A percentile compares a stretch with the other conserved stretches of the same genome.
Conservation (phyloP, 768 basidiomycete genomes). For the Daedaleopsis sinensis region DNA sequence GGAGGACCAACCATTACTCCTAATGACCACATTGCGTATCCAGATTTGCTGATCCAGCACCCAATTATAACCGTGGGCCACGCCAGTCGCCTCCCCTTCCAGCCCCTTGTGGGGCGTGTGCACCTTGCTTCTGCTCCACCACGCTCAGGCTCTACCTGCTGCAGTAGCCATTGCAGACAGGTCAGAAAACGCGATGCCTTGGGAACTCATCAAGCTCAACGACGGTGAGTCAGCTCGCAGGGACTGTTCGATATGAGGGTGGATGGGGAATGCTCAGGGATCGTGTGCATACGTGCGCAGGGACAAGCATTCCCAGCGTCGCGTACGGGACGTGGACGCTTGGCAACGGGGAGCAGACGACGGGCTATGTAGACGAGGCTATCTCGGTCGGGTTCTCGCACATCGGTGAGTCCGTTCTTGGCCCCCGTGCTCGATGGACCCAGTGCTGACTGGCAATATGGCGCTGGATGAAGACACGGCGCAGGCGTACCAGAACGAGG, state of each 20-base stretch:
- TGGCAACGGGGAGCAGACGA: slow-evolving; percentile 56
- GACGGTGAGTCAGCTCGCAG: slow-evolving; percentile 45
- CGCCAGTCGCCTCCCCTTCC: background rate
- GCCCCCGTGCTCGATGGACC: background rate
- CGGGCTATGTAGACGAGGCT: slow-evolving; percentile 63
- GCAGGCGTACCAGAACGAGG: slow-evolving; percentile 62
- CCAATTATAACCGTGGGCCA: background rate
- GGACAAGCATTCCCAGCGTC: slow-evolving; percentile 49
- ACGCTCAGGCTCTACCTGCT: background rate
- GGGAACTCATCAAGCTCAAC: slow-evolving; percentile 59
- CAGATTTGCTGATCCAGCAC: background rate
- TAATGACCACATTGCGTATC: background rate
- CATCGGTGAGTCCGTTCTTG: slow-evolving; percentile 47
- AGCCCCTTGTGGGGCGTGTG: background rate
- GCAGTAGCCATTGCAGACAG: background rate
- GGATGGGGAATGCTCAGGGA: background rate
- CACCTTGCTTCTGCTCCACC: background rate
- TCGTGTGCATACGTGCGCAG: slow-evolving; percentile 29
- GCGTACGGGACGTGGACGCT: slow-evolving; percentile 69
- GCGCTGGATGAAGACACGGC: slow-evolving; percentile 52
- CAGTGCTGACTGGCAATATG: background rate
- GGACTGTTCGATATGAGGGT: background rate
- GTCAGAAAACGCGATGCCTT: slow-evolving; percentile 49
- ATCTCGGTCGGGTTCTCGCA: slow-evolving; percentile 64
- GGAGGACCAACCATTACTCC: background rate